Evolutionary conservation across 805 yeast species (phyloP).

Genomic region (Priceomyces haplophilus): DNA sequence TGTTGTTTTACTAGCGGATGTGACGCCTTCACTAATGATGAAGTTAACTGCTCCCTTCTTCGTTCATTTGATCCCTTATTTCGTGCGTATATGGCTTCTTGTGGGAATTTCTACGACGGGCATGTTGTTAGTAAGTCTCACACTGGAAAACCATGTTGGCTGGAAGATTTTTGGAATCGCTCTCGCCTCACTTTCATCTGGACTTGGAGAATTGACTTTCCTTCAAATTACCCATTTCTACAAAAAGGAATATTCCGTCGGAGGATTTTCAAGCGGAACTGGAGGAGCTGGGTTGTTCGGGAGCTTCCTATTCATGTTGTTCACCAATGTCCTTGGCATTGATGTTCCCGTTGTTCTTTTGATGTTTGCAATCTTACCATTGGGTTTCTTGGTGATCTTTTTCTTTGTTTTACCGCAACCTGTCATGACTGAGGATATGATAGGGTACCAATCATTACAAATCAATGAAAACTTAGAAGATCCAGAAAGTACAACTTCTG

Average conservation of each 20-base stretch:
- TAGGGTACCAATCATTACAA: neutral
- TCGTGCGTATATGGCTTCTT: slow-evolving; percentile 48
- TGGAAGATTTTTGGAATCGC: slow-evolving; percentile 63
- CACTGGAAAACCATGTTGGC: slow-evolving; percentile 24
- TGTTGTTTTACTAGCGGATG: slow-evolving; percentile 78
- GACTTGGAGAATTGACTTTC: slow-evolving; percentile 88
- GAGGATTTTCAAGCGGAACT: slow-evolving; percentile 92
- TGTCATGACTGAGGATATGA: slow-evolving; percentile 7
- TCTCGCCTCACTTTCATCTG: slow-evolving; percentile 80
- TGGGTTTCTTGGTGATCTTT: slow-evolving; percentile 42
- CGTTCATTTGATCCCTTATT: slow-evolving; percentile 63
- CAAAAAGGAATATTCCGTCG: slow-evolving; percentile 51
- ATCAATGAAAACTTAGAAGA: neutral
- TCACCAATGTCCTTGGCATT: slow-evolving; percentile 67
- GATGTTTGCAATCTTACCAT: slow-evolving; percentile 54
- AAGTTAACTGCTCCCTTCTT: slow-evolving; percentile 78
- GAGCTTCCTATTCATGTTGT: slow-evolving; percentile 61
- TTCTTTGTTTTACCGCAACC: slow-evolving; percentile 24
- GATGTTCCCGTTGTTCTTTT: slow-evolving; percentile 54
- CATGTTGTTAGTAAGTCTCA: slow-evolving; percentile 64
- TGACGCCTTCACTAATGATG: slow-evolving; percentile 72
- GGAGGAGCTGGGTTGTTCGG: slow-evolving; percentile 95
- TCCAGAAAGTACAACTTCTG: neutral
- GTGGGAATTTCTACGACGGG: slow-evolving; percentile 65
- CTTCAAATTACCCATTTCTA: slow-evolving; percentile 82